Evolutionary conservation across 352 stramenopile species (phyloP), one percentile per base, ranked within the genome.

Genomic region (Pythium pectinolyticum): DNA sequence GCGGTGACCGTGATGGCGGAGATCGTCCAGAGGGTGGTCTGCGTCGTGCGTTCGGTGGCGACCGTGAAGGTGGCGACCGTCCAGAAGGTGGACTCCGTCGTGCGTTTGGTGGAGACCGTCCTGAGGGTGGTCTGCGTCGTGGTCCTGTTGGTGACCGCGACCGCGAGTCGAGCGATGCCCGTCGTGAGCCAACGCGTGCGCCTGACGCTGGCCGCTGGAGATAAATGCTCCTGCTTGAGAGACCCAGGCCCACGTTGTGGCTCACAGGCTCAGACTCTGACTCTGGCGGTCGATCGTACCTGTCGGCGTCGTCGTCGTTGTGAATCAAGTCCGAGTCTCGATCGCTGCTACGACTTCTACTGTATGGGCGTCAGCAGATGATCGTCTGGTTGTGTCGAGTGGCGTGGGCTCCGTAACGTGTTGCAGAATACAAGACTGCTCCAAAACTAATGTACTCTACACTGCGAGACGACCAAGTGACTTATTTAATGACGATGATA

Each of bases 151-250:
- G 77, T 17, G 60, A 51, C 39, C 41, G 58, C 19, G 66, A 61
- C 57, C 49, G 60, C 14, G 58, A 67, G 17, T 49, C 51, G 60
- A 22, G 52, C 28, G 61, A 58, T 27, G 58, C 69, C 12, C 66
- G 63, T 57, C 76, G 78, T 22, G 76, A 84, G 43, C 28, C 35
- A 40, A 48, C 67, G 25, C 78, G 78, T 30, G 78, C 81, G 14
- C 81, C 78, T 30, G 78, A 90, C 41, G 88, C 77, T 60, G 80
- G 80, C 22, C 77, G 78, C 37, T 90, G 81, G 81, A 82, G 81
- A 80, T 90, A 83, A 69, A 58, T 31, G n/a, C 82, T 72, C 35
- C 78, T 58, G 9, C 65, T 77, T 37, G 78, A 86, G 5, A 78
- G 39, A 39, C 8, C 14, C 8, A 39, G 32, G 15, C n/a, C n/a